Percentiles rank a stretch among this genome's conserved stretches.
Evolutionary conservation across 2,329 filamentous ascomycete species (phyloP).

Genomic region (Tolypocladium tropicale): DNA sequence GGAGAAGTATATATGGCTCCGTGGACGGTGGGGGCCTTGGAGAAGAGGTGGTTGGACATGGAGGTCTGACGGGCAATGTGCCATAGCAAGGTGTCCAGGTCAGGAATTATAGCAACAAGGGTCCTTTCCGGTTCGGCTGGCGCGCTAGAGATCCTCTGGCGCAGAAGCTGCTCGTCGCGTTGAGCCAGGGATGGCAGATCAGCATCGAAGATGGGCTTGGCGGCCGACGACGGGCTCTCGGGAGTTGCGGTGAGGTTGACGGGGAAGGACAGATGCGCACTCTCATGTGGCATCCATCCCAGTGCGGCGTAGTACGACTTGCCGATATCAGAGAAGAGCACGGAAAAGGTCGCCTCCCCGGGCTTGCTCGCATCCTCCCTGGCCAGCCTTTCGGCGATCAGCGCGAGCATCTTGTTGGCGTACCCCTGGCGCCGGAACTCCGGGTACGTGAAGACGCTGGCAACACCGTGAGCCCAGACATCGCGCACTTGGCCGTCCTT

Average conservation of each 20-base stretch:
- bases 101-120: slow-evolving; percentile 22
- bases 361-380: slow-evolving; percentile 13
- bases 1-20: slow-evolving; percentile 55
- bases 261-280: slow-evolving; percentile 58
- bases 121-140: slow-evolving; percentile 11
- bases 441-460: slow-evolving; percentile 66
- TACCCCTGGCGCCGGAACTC: slow-evolving; percentile 64
- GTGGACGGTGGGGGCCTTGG: slow-evolving; percentile 46
- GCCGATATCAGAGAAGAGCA: slow-evolving; percentile 81
- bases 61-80: slow-evolving; percentile 70
- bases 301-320: slow-evolving; percentile 67
- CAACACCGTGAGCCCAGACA: slow-evolving; percentile 61
- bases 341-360: slow-evolving; percentile 50
- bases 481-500: slow-evolving; percentile 31
- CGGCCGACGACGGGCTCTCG: slow-evolving; percentile 12
- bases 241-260: slow-evolving; percentile 14
- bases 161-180: slow-evolving; percentile 54
- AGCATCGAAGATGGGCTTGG: slow-evolving; percentile 41
- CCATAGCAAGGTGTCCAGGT: slow-evolving; percentile 35
- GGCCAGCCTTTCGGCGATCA: slow-evolving; percentile 41
- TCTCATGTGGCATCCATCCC: slow-evolving; percentile 69
- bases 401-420: slow-evolving; percentile 62
- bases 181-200: slow-evolving; percentile 53
- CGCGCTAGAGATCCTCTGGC: slow-evolving; percentile 33
- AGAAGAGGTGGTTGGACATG: slow-evolving; percentile 54